Evolutionary conservation across 1,284 basidiomycete genomes (phyloP).

Genomic region (Sanghuangporus sanghuang): DNA sequence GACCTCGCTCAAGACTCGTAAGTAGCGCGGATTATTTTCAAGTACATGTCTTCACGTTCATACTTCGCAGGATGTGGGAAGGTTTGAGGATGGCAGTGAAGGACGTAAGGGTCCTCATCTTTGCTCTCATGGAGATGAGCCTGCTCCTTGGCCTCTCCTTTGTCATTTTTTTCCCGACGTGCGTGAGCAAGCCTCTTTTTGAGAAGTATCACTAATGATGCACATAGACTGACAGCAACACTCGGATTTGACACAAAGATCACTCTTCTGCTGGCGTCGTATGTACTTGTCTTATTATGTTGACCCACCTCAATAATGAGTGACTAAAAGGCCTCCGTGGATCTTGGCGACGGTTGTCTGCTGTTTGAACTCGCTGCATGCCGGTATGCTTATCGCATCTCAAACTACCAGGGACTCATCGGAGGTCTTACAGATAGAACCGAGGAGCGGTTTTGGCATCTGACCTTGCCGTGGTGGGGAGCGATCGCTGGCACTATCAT

Average conservation of each 20-base stretch:
- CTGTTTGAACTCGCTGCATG: constrained; percentile 36
- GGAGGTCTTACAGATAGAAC: constrained; percentile 15
- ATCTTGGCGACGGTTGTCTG: constrained; percentile 24
- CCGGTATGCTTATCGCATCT: constrained; percentile 25
- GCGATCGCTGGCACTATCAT: constrained; percentile 25
- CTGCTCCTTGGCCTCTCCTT: constrained; percentile 62
- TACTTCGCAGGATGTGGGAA: constrained; percentile 35
- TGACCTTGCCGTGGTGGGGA: constrained; percentile 21
- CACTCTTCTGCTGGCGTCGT: constrained; percentile 34
- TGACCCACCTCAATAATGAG: constrained; percentile 17
- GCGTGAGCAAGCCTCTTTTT: constrained; percentile 19
- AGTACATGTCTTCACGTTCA: neutral
- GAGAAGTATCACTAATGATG: constrained; percentile 4
- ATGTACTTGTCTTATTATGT: constrained; percentile 17
- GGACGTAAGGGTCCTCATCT: constrained; percentile 59
- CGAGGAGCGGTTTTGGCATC: constrained; percentile 29
- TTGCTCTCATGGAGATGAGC: constrained; percentile 48
- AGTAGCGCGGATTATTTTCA: neutral
- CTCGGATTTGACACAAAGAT: constrained; percentile 31
- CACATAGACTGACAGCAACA: constrained; percentile 29
- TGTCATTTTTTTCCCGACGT: constrained; percentile 73
- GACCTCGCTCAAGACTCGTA: constrained; percentile 27
- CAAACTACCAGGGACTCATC: neutral
- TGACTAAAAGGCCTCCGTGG: constrained; percentile 24
- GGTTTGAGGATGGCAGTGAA: constrained; percentile 56